Evolutionary conservation across 2,329 filamentous ascomycete genomes (phyloP), one percentile per base, ranked within the genome.

Genomic region (Fusarium sp.): DNA sequence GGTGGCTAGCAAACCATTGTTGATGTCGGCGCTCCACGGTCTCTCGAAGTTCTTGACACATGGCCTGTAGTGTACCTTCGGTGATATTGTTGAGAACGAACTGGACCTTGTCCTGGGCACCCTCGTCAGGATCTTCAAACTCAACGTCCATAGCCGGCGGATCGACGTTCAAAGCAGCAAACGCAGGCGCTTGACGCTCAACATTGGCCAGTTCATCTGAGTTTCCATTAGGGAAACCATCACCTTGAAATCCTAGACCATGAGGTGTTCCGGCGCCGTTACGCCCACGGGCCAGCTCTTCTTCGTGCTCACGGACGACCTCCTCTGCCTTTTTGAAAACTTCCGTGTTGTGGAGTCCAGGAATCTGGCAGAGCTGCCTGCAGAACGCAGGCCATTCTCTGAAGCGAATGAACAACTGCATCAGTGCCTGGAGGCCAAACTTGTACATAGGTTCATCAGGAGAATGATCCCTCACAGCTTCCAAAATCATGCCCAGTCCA

Each of bases 61-160:
- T 98, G 45, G 92, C 89, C 59, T 94, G 91, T 24, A 99, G 86
- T 49, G 98, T 98, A 47, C 92, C 91, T 76, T 96, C 92, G 0
- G 96, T 98, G 59, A 99, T 92, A 77, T 99, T 99, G 87, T 99
- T 99, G 66, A 99, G 87, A 33, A 97, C 93, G 78, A 99, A 99
- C 75, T 98, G 91, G 44, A 99, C 95, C 81, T 94, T 97, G 81
- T 97, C 96, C 77, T 98, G 95, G 2, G 93, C 89, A 28, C 96
- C 93, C 73, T 94, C 93, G 70, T 92, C 89, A 0, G 96, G 97
- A 20, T 97, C 94, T 78, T 96, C 93, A 75, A 93, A 97, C 22
- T 90, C 83, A 17, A 91, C 85, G 6, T 89, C 88, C 17, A 86
- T 84, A 28, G 90, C 85, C 9, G 91, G 90, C 11, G 92, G 88